Percentiles rank a stretch among this genome's conserved stretches.
These are phyloP conservation scores for Skeletonema menzelii DNA, from an alignment of 108 stramenopile species.

Conservation along the genomic window DNA sequence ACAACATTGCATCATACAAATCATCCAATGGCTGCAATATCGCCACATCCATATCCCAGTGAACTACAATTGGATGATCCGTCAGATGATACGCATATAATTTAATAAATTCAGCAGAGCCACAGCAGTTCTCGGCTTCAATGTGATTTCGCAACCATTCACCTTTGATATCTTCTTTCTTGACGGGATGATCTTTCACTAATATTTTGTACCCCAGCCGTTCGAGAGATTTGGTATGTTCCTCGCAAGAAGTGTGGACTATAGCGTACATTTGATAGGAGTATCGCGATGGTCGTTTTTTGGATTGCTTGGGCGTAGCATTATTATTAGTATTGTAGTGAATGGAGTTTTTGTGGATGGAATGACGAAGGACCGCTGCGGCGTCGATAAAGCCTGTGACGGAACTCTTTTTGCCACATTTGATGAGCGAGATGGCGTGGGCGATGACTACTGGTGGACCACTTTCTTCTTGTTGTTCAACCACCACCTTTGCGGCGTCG, in stretches of 20 bases:
- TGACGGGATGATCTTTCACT: conserved; percentile 54
- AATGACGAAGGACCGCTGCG: conserved; percentile 70
- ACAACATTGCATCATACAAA: conserved; percentile 67
- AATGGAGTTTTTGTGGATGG: conserved; percentile 58
- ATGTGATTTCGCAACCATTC: conserved; percentile 26
- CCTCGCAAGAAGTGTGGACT: conserved; percentile 60
- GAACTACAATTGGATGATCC: conserved; percentile 63
- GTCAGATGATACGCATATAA: conserved; percentile 79
- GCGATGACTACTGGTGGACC: conserved; percentile 36
- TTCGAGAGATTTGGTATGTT: conserved; percentile 50
- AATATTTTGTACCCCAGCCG: conserved; percentile 55
- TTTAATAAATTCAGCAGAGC: conserved; percentile 86
- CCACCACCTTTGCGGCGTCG: neutral
- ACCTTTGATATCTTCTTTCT: conserved; percentile 27
- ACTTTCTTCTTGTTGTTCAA: neutral
- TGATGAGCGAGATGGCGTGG: conserved; percentile 74
- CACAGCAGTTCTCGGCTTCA: conserved; percentile 74
- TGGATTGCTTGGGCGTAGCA: neutral
- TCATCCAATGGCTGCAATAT: conserved; percentile 65
- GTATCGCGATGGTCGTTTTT: conserved; percentile 36
- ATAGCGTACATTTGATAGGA: conserved; percentile 64
- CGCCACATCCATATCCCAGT: conserved; percentile 70
- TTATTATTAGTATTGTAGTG: conserved; percentile 7
- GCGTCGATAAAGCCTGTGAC: conserved; percentile 57
- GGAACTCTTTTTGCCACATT: conserved; percentile 51